These are phyloP conservation scores for Plectosphaerella plurivora DNA, from an alignment of 2,329 filamentous ascomycete genomes.

Conservation along the genomic window DNA sequence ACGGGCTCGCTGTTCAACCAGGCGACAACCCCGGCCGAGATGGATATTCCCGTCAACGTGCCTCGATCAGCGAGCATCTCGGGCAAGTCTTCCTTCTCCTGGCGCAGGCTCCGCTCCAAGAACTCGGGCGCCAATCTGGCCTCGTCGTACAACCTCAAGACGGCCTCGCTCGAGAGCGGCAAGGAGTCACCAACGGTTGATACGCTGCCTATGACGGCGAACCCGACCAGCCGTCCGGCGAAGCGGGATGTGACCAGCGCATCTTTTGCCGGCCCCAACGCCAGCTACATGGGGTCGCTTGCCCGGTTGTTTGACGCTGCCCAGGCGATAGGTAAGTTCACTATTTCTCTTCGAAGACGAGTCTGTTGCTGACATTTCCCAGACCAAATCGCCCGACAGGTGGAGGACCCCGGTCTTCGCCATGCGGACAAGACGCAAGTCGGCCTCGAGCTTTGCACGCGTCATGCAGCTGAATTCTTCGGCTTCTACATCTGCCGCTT, in stretches of 20 bases:
- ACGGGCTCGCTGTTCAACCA: conserved; percentile 73
- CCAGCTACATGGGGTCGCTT: conserved; percentile 85
- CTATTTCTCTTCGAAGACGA: not conserved
- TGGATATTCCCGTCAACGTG: conserved; percentile 32
- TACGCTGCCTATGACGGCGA: conserved; percentile 71
- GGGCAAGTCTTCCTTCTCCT: conserved; percentile 78
- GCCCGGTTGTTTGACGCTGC: conserved; percentile 89
- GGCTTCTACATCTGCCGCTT: conserved; percentile 96
- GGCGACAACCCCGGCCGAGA: conserved; percentile 45
- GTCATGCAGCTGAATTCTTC: conserved; percentile 96
- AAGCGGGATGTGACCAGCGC: conserved; percentile 67
- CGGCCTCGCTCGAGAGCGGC: not conserved
- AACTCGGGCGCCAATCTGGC: conserved; percentile 66
- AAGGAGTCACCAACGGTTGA: conserved; percentile 62
- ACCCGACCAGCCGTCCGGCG: conserved; percentile 61
- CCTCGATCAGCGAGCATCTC: conserved; percentile 57
- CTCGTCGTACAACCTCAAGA: conserved; percentile 35
- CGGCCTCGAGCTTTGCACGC: conserved; percentile 85
- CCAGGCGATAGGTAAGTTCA: conserved; percentile 77
- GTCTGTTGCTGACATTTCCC: conserved; percentile 17
- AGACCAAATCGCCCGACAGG: conserved; percentile 96
- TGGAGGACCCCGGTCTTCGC: conserved; percentile 88
- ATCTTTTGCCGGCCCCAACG: conserved; percentile 77
- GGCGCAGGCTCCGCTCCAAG: conserved; percentile 87
- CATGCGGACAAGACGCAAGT: conserved; percentile 93